Percentiles rank a stretch among this genome's conserved stretches.
Conservation (phyloP, 148 eudicot species). For the Linanthus parryae region DNA sequence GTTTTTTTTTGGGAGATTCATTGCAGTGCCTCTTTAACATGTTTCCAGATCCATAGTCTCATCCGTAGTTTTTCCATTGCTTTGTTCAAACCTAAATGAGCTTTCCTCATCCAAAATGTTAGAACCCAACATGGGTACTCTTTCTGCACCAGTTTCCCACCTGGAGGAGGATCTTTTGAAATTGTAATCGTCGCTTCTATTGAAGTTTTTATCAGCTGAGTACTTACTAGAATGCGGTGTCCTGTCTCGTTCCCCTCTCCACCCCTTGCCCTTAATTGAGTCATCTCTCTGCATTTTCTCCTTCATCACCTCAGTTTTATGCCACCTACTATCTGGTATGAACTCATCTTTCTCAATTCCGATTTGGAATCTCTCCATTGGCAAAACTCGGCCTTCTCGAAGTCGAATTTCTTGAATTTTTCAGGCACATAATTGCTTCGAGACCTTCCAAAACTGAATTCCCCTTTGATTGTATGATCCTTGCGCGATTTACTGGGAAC, state of each 20-base stretch:
- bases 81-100: conserved; percentile 33
- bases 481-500: conserved; percentile 41
- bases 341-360: conserved; percentile 86
- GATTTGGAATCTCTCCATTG: conserved; percentile 36
- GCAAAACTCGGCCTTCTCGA: conserved; percentile 23
- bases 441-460: conserved; percentile 42
- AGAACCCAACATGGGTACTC: conserved; percentile 40
- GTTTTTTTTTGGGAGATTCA: too few relatives aligned
- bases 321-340: conserved; percentile 74
- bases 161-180: conserved; percentile 38
- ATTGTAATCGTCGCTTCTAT: conserved; percentile 43
- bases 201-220: conserved; percentile 45
- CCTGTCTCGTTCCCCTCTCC: conserved; percentile 22
- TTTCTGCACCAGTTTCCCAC: conserved; percentile 55
- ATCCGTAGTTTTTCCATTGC: conserved; percentile 50
- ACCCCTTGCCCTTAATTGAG: conserved; percentile 23
- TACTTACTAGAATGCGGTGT: conserved; percentile 42
- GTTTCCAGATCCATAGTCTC: conserved; percentile 45
- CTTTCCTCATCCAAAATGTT: conserved; percentile 51
- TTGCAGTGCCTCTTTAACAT: conserved; percentile 61
- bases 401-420: conserved; percentile 23
- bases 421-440: too few relatives aligned
- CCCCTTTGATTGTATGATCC: conserved; percentile 28
- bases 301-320: conserved; percentile 28
- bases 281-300: conserved; percentile 34